Evolutionary conservation across 805 yeast species (phyloP).

Genomic region (Priceomyces fermenticarens): DNA sequence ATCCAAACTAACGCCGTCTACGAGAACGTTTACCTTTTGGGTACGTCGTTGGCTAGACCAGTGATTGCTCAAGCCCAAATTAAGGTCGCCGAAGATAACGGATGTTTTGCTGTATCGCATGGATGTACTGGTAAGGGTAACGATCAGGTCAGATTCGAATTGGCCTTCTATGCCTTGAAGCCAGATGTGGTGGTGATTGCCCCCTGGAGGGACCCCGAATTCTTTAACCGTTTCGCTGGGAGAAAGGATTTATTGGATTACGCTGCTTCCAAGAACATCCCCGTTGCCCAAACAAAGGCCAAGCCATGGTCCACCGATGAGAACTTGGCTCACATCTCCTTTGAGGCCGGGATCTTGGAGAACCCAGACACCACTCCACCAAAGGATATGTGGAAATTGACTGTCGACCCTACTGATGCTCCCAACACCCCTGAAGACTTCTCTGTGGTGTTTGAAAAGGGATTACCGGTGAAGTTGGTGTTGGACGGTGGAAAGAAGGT

Average conservation of each 20-base stretch:
- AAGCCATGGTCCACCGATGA: constrained; percentile 99
- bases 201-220: constrained; percentile 98
- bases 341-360: constrained; percentile 98
- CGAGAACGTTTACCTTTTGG: constrained; percentile 94
- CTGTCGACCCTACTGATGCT: constrained; percentile 93
- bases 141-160: constrained; percentile 97
- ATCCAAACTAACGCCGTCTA: constrained; percentile 96
- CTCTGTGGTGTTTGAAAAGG: constrained; percentile 76
- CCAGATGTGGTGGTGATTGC: constrained; percentile 97
- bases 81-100: constrained; percentile 93
- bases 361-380: constrained; percentile 99
- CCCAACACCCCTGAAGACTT: constrained; percentile 92
- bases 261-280: constrained; percentile 88
- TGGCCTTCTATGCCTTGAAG: constrained; percentile 94
- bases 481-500: constrained; percentile 57
- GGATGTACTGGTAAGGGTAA: constrained; percentile 99
- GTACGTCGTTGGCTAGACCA: constrained; percentile 98
- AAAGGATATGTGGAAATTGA: constrained; percentile 99
- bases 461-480: constrained; percentile 80
- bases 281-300: constrained; percentile 95
- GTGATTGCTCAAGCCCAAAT: constrained; percentile 98
- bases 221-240: constrained; percentile 95
- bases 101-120: constrained; percentile 97
- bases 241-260: constrained; percentile 94
- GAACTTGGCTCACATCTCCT: constrained; percentile 97